Conservation (phyloP, 176 grass and related monocot genomes). For the Alopecurus myosuroides region DNA sequence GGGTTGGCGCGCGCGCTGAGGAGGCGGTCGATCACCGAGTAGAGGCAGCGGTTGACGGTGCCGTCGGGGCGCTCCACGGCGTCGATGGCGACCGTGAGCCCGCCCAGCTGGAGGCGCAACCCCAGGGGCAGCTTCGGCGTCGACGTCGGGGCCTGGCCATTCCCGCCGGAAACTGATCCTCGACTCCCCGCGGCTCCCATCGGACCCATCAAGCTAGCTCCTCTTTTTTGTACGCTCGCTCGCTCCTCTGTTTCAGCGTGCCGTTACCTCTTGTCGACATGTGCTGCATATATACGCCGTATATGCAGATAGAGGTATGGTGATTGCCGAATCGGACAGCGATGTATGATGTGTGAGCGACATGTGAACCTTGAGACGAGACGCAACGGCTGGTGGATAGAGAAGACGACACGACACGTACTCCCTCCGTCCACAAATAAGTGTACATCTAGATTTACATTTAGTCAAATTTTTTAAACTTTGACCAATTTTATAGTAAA, state of each 20-base stretch:
- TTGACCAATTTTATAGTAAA: no score
- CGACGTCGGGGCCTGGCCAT: background rate
- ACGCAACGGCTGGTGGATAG: no score
- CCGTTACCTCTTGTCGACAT: no score
- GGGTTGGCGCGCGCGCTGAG: slow-evolving; percentile 20
- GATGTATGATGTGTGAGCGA: no score
- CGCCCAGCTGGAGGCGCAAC: slow-evolving; percentile 23
- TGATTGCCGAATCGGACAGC: no score
- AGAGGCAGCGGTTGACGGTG: slow-evolving; percentile 61
- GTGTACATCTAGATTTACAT: no score
- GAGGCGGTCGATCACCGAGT: slow-evolving; percentile 31
- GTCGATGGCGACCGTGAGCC: slow-evolving; percentile 31
- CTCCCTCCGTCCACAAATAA: no score
- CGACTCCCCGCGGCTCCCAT: background rate
- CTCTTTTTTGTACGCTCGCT: background rate
- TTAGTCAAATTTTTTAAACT: no score
- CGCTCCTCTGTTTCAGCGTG: background rate
- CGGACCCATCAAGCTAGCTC: background rate
- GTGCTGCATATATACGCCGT: no score
- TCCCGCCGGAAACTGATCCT: background rate
- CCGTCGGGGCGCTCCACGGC: slow-evolving; percentile 30
- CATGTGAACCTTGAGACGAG: no score
- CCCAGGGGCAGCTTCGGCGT: slow-evolving; percentile 25
- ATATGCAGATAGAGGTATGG: no score
- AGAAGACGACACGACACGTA: no score